Evolutionary conservation across 2,329 filamentous ascomycete species (phyloP).

Genomic region (Phaeosphaeria sp.): DNA sequence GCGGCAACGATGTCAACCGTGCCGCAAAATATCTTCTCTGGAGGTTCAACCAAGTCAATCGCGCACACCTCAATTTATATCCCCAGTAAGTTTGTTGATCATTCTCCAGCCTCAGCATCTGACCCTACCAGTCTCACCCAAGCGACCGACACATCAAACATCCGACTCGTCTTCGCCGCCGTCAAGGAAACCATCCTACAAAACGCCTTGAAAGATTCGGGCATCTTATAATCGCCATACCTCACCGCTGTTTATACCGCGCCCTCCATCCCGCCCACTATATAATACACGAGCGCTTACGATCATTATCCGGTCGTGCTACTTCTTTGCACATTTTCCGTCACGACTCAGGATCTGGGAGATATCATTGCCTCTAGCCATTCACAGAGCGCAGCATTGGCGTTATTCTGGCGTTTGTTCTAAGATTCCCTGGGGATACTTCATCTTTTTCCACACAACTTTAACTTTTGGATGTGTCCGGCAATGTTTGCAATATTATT

Average conservation of each 20-base stretch:
- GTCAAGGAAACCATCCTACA: conserved; percentile 99
- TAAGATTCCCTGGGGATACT: conserved; percentile 35
- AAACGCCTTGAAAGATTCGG: conserved; percentile 97
- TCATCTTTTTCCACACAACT: conserved; percentile 5
- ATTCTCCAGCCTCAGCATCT: conserved; percentile 8
- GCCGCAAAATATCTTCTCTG: conserved; percentile 97
- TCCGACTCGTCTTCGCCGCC: conserved; percentile 94
- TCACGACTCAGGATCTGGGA: conserved; percentile 44
- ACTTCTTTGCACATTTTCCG: conserved; percentile 38
- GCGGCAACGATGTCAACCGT: conserved; percentile 96
- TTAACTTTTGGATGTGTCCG: conserved; percentile 8
- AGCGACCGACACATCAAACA: conserved; percentile 98
- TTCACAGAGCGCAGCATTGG: conserved; percentile 48
- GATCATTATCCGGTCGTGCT: conserved; percentile 39
- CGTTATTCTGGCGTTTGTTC: conserved; percentile 39
- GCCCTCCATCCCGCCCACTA: conserved; percentile 24
- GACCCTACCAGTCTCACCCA: conserved; percentile 78
- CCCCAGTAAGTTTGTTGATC: conserved; percentile 68
- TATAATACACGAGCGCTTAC: conserved; percentile 47
- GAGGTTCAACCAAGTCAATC: conserved; percentile 98
- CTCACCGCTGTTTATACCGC: conserved; percentile 42
- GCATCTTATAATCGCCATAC: conserved; percentile 69
- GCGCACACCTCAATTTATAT: conserved; percentile 94
- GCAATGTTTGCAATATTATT: conserved; percentile 18
- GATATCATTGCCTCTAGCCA: conserved; percentile 46